These are phyloP conservation scores for Cyclostephanos tholiformis DNA, from an alignment of 108 stramenopile genomes.

Conservation along the genomic window DNA sequence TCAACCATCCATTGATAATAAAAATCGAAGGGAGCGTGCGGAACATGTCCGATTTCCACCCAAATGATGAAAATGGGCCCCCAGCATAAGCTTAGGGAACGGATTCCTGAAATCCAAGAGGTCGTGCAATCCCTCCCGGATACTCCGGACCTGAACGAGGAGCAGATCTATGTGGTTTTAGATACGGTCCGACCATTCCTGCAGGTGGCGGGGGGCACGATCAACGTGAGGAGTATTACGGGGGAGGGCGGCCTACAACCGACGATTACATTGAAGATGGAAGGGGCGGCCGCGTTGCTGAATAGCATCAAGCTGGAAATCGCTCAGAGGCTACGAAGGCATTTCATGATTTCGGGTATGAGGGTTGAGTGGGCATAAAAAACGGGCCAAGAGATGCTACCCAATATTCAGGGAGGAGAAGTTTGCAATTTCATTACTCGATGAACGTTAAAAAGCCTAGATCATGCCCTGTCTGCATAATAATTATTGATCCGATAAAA, in stretches of 20 bases:
- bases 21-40: constrained; percentile 86
- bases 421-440: background rate
- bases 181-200: constrained; percentile 96
- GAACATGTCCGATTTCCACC: constrained; percentile 92
- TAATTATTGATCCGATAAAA: background rate
- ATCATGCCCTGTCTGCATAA: no score
- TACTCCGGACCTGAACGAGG: constrained; percentile 80
- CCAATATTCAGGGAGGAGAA: background rate
- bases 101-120: constrained; percentile 97
- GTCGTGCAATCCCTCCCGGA: constrained; percentile 95
- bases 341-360: constrained; percentile 94
- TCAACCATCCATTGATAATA: background rate
- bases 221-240: constrained; percentile 69
- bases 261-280: constrained; percentile 87
- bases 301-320: constrained; percentile 96
- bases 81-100: constrained; percentile 85
- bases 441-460: no score
- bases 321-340: constrained; percentile 91
- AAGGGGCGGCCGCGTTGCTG: constrained; percentile 82
- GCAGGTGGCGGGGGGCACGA: constrained; percentile 92
- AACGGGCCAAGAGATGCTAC: background rate
- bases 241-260: constrained; percentile 88
- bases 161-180: constrained; percentile 82
- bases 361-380: constrained; percentile 73
- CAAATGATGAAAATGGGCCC: constrained; percentile 99